phyloP scores from a whole-genome alignment of 768 basidiomycete genomes.

The Cystobasidium tubakii region DNA sequence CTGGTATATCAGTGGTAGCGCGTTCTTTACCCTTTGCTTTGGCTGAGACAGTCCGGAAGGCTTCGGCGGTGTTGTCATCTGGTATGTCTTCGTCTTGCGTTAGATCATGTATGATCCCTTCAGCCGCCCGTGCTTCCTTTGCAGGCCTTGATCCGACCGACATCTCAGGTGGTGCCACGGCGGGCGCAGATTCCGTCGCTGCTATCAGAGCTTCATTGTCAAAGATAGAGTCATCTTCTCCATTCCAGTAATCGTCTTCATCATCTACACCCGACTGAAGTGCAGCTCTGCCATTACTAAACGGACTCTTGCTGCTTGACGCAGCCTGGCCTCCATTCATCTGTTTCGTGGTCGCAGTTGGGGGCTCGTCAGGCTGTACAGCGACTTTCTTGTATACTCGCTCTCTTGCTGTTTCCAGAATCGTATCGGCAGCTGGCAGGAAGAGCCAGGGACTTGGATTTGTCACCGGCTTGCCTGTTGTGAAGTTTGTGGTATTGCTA shows the following conservation, averaged over 20 bases:
- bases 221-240: slow-evolving; percentile 36
- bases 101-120: neutral
- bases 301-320: slow-evolving; percentile 48
- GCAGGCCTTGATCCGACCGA: neutral
- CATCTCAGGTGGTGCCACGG: neutral
- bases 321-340: slow-evolving; percentile 34
- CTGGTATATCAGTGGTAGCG: slow-evolving; percentile 15
- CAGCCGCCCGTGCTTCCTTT: neutral
- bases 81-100: slow-evolving; percentile 1
- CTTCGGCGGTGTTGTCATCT: slow-evolving; percentile 14
- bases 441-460: slow-evolving; percentile 83
- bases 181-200: slow-evolving; percentile 1
- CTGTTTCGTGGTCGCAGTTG: slow-evolving; percentile 48
- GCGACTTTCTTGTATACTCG: slow-evolving; percentile 64
- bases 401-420: slow-evolving; percentile 71
- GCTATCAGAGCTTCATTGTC: slow-evolving; percentile 10
- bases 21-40: slow-evolving; percentile 17
- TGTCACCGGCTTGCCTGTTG: slow-evolving; percentile 57
- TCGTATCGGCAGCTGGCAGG: slow-evolving; percentile 79
- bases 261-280: slow-evolving; percentile 48
- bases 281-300: neutral
- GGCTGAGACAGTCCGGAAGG: neutral
- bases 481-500: slow-evolving; percentile 55
- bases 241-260: slow-evolving; percentile 37
- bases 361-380: slow-evolving; percentile 41